Conservation (phyloP, 225 moss, liverwort and hornwort genomes). For the Climacium dendroides region DNA sequence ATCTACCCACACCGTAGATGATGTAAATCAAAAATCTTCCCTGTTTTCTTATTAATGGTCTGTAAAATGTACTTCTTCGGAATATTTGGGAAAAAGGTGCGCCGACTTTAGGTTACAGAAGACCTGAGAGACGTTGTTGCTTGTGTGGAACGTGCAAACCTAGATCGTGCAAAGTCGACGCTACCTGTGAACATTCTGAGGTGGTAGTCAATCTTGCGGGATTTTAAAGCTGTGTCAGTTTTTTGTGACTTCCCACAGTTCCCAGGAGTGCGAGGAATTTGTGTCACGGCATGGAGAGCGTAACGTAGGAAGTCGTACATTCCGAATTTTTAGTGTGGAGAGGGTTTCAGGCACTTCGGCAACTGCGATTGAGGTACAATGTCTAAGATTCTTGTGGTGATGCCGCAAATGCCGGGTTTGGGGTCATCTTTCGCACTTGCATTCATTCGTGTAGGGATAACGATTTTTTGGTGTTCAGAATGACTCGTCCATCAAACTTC, state of each 20-base stretch:
- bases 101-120: background rate
- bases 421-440: background rate
- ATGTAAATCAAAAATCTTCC: background rate
- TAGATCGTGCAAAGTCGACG: background rate
- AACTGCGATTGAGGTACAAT: background rate
- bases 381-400: background rate
- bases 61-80: accelerated
- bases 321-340: background rate
- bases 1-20: accelerated
- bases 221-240: background rate
- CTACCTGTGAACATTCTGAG: background rate
- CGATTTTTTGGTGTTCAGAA: background rate
- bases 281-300: background rate
- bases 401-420: background rate
- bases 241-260: background rate
- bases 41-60: accelerated
- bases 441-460: background rate
- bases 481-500: background rate
- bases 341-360: background rate
- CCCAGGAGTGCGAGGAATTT: background rate
- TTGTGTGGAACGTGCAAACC: background rate
- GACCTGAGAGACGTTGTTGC: background rate
- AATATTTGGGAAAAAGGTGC: background rate
- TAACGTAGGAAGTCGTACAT: background rate
- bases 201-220: background rate